Evolutionary conservation across 2,329 filamentous ascomycete species (phyloP).

Genomic region (Venturia pyrina): DNA sequence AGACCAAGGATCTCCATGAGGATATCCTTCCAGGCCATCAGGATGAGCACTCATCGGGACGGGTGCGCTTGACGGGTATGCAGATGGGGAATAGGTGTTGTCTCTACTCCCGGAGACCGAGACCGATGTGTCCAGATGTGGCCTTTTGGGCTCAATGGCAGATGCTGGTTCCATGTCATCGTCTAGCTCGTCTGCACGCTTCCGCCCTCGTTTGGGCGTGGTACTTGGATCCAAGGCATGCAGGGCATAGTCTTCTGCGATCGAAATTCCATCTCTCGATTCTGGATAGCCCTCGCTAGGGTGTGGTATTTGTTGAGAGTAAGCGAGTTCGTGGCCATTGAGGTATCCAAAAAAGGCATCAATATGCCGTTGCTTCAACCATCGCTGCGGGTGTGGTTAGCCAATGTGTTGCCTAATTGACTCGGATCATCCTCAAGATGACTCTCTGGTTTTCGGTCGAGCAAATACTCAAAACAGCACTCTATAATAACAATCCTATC

Average conservation of each 20-base stretch:
- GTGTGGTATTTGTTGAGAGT: constrained; percentile 67
- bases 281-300: constrained; percentile 52
- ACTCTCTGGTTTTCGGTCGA: not conserved
- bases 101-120: constrained; percentile 27
- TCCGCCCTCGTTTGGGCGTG: constrained; percentile 50
- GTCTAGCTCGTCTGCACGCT: constrained; percentile 49
- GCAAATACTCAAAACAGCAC: not conserved
- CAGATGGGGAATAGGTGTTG: constrained; percentile 30
- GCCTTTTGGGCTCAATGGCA: constrained; percentile 44
- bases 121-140: constrained; percentile 47
- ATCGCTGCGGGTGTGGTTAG: constrained; percentile 47
- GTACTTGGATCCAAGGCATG: constrained; percentile 72
- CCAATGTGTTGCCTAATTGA: too few relatives aligned
- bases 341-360: constrained; percentile 92
- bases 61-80: constrained; percentile 40
- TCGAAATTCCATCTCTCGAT: constrained; percentile 68
- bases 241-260: constrained; percentile 83
- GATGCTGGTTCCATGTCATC: constrained; percentile 44
- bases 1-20: constrained; percentile 35
- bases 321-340: constrained; percentile 64
- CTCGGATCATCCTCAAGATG: not conserved
- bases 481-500: not conserved
- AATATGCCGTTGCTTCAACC: constrained; percentile 95
- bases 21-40: constrained; percentile 40
- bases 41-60: constrained; percentile 45